Percentiles rank a stretch among this genome's conserved stretches.
Conservation (phyloP, 306 rosid genomes). For the Castanopsis chinensis region DNA sequence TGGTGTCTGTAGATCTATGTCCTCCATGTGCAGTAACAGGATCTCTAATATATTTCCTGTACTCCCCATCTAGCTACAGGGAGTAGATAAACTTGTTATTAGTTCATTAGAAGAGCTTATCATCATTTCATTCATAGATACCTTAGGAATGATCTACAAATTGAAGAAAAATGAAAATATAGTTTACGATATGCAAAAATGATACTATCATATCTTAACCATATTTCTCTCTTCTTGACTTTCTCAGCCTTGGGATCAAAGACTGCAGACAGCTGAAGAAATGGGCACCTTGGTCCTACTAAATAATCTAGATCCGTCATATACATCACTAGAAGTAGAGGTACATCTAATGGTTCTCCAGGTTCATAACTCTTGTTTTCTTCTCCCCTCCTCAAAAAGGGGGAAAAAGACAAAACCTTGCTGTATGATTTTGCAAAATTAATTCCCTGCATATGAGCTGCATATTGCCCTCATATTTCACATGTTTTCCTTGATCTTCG, state of each 20-base stretch:
- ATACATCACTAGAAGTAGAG: slow-evolving; percentile 53
- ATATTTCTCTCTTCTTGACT: neutral
- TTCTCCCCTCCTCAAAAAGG: neutral
- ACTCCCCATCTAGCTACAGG: no score
- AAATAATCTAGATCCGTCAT: slow-evolving; percentile 59
- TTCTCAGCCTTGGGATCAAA: slow-evolving; percentile 52
- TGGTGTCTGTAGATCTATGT: neutral
- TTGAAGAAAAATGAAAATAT: neutral
- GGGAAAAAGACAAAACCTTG: neutral
- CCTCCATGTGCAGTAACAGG: neutral
- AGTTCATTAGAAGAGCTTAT: neutral
- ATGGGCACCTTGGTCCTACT: slow-evolving; percentile 45
- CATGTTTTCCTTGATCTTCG: neutral
- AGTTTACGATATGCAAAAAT: no score
- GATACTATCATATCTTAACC: neutral
- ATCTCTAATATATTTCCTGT: neutral
- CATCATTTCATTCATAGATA: neutral
- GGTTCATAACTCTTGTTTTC: neutral
- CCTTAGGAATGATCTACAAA: no score
- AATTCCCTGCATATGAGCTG: neutral
- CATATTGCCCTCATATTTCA: neutral
- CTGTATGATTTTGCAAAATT: neutral
- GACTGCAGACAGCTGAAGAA: slow-evolving; percentile 46
- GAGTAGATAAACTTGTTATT: no score
- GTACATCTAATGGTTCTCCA: slow-evolving; percentile 15